phyloP scores from a whole-genome alignment of 1,139 yeast species.

The Suhomyces bokatorum region DNA sequence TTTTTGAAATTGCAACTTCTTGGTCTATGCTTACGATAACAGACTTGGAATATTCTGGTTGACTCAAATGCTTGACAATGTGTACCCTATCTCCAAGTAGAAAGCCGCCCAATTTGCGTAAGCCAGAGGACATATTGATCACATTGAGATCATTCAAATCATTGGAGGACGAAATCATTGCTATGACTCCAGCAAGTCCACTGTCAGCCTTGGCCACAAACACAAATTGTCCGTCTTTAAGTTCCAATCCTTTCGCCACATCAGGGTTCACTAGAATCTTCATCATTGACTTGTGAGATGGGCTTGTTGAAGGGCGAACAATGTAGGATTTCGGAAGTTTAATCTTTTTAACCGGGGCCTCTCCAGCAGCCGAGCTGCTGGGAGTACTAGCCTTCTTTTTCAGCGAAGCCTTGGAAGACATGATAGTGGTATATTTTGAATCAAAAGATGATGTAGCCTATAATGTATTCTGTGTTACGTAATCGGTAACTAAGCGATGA shows the following conservation, averaged over 20 bases:
- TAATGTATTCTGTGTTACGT: neutral
- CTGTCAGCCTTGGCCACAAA: slow-evolving; percentile 49
- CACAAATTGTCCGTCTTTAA: slow-evolving; percentile 56
- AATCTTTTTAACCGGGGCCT: slow-evolving; percentile 37
- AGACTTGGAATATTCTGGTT: slow-evolving; percentile 51
- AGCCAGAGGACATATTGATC: slow-evolving; percentile 48
- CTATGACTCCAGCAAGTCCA: slow-evolving; percentile 46
- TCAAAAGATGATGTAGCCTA: neutral
- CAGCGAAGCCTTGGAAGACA: slow-evolving; percentile 33
- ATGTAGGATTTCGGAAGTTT: slow-evolving; percentile 53
- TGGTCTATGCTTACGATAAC: slow-evolving; percentile 18
- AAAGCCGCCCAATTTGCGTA: slow-evolving; percentile 57
- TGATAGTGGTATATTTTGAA: slow-evolving; percentile 5
- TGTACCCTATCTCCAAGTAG: slow-evolving; percentile 72
- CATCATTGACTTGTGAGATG: slow-evolving; percentile 31
- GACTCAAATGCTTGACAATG: slow-evolving; percentile 44
- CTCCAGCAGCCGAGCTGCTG: slow-evolving; percentile 14
- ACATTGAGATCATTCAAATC: slow-evolving; percentile 50
- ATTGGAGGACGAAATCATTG: slow-evolving; percentile 41
- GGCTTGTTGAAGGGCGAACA: slow-evolving; percentile 53
- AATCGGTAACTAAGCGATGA: neutral
- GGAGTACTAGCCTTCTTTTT: slow-evolving; percentile 29
- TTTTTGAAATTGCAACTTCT: slow-evolving; percentile 8
- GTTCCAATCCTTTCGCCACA: slow-evolving; percentile 53
- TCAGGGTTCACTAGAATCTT: slow-evolving; percentile 54